A percentile compares a stretch with the other conserved stretches of the same genome.
Evolutionary conservation across 768 basidiomycete species (phyloP).

Genomic region (Solioccasus polychromus): DNA sequence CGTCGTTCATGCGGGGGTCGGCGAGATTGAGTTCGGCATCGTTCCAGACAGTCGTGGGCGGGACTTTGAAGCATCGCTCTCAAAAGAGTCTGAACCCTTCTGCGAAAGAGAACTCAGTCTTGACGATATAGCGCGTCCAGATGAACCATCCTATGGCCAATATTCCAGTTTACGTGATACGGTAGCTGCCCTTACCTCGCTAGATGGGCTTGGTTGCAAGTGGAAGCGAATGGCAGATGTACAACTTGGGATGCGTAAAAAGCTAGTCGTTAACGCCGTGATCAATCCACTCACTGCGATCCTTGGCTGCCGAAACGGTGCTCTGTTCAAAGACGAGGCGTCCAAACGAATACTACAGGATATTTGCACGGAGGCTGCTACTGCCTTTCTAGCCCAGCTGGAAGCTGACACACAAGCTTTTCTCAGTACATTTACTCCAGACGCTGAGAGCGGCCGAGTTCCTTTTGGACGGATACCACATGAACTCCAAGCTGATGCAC

Average conservation of each 20-base stretch:
- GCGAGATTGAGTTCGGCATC: constrained; percentile 75
- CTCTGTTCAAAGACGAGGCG: constrained; percentile 48
- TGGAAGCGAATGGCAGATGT: constrained; percentile 69
- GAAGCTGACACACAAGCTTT: constrained; percentile 36
- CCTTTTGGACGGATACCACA: constrained; percentile 42
- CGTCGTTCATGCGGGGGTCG: constrained; percentile 69
- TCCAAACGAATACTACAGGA: constrained; percentile 44
- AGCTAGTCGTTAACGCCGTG: constrained; percentile 76
- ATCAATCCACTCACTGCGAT: constrained; percentile 88
- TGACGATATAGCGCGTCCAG: constrained; percentile 47
- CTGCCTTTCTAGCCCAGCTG: constrained; percentile 53
- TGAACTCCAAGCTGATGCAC: constrained; percentile 40
- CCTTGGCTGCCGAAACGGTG: constrained; percentile 77
- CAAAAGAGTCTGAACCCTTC: constrained; percentile 32
- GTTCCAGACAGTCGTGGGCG: constrained; percentile 63
- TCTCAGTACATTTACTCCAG: constrained; percentile 23
- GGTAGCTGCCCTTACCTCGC: constrained; percentile 56
- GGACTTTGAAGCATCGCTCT: constrained; percentile 58
- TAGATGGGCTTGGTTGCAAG: constrained; percentile 53
- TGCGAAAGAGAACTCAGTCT: constrained; percentile 45
- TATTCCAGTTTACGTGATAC: constrained; percentile 69
- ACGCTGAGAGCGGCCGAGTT: constrained; percentile 23
- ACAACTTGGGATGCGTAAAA: constrained; percentile 69
- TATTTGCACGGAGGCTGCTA: constrained; percentile 72
- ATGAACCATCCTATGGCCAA: constrained; percentile 35